Base-by-base conservation (phyloP, 306 rosid genomes). In the Inga laurina region DNA sequence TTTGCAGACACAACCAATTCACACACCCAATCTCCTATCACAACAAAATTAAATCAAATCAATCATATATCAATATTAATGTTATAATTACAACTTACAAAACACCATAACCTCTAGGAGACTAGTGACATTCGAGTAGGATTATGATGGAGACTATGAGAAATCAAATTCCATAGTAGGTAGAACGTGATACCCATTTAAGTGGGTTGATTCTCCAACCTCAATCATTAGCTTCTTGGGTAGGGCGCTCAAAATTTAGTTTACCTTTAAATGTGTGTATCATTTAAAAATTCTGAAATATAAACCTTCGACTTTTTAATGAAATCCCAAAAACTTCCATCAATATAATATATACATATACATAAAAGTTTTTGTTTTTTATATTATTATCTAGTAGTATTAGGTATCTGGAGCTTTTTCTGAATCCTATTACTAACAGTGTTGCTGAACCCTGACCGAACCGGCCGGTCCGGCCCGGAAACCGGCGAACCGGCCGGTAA, bases 381-480 rank as follows among this genome's bases (percentile, higher is more conserved):
- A 37, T 5, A 37, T 1, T 32, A 32, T 37, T 5, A 5, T 37
- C 41, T 1, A 5, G 41, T 1, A 5, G 41, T 4, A 37, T 37
- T 0, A 1, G 41, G 41, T 37, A 37, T 5, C 0, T 7, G 8
- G 0, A 1, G 1, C 1, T 6, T 39, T 39, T 39, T 39, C 2
- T 39, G 1, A 39, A 39, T 39, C 1, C 1, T 39, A 39, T 6
- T 39, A 39, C 8, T 6, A 39, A 5, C n/a, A n/a, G n/a, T n/a
- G n/a, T n/a, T n/a, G n/a, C n/a, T n/a, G n/a, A n/a, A n/a, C n/a
- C n/a, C n/a, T n/a, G n/a, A n/a, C n/a, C n/a, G n/a, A n/a, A n/a
- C n/a, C n/a, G n/a, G n/a, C n/a, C n/a, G n/a, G n/a, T n/a, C n/a
- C n/a, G n/a, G n/a, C n/a, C n/a, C n/a, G n/a, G n/a, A n/a, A n/a